Base-by-base conservation (phyloP, 1,284 basidiomycete genomes). In the Ceratobasidium theobromae region DNA sequence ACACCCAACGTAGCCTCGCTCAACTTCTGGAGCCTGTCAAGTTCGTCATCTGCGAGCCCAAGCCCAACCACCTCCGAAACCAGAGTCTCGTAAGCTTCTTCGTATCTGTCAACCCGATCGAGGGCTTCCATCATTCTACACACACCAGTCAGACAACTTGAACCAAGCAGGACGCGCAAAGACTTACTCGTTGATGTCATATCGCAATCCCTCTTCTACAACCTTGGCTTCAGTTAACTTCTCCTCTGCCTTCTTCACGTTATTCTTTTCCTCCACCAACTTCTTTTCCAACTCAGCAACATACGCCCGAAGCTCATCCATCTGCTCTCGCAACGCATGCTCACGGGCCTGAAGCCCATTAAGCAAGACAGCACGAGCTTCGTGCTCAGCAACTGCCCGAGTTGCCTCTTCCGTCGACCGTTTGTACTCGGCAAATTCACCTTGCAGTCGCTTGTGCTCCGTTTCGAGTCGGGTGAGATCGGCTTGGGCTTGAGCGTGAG, bases 61-160 rank as follows among this genome's bases (percentile, higher is more conserved):
- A 62, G 58, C 48, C 52, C 46, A 25, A 62, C 58, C 12, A 62
- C 27, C 21, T 62, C 58, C 16, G 11, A 21, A 3, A 62, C 58
- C 16, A 62, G 48, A 9, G 48, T 52, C 14, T 62, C 48, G 35
- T 62, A 62, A 3, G 58, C 58, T 41, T 62, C 58, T 30, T 62
- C 58, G 23, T 62, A 62, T 23, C 58, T 38, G 25, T 62, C 58
- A 9, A 52, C 58, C 14, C 58, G 45, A 40, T 62, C 58, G 18
- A 62, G 48, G 4, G 58, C 58, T 21, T 62, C 58, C 58, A 62
- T 62, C 58, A 62, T 62, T 23, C 58, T 62, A 28, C n/a, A 18
- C 9, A 6, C 28, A 28, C 11, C 23, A 35, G 25, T 51, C 14
- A 60, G 55, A 18, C 9, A 32, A 18, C 14, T 3, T 18, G 4